These are phyloP conservation scores for Talaromyces funiculosus DNA, from an alignment of 2,329 filamentous ascomycete species.

Conservation along the genomic window DNA sequence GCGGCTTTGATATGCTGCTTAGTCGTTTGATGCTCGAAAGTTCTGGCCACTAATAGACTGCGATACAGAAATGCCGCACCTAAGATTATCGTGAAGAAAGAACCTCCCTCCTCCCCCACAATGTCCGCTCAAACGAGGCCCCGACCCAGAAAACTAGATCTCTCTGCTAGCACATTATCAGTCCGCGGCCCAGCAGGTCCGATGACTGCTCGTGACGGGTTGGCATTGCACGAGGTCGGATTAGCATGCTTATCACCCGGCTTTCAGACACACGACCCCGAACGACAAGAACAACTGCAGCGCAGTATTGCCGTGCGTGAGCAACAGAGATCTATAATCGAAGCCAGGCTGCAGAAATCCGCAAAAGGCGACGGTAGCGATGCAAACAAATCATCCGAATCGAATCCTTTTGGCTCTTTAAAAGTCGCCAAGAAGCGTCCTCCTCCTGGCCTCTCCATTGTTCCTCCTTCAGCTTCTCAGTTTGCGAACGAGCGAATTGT, in stretches of 20 bases:
- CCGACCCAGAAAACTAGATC: conserved; percentile 42
- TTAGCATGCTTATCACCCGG: conserved; percentile 91
- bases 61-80: conserved; percentile 49
- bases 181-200: conserved; percentile 63
- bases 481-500: conserved; percentile 94
- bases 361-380: conserved; percentile 69
- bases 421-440: conserved; percentile 48
- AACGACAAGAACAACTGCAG: conserved; percentile 92
- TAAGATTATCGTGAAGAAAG: conserved; percentile 94
- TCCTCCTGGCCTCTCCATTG: conserved; percentile 85
- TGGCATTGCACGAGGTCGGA: conserved; percentile 82
- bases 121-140: conserved; percentile 58
- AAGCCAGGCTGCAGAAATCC: conserved; percentile 81
- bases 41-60: conserved; percentile 16
- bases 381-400: conserved; percentile 50
- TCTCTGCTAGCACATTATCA: conserved; percentile 46
- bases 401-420: conserved; percentile 34
- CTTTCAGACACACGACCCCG: conserved; percentile 93
- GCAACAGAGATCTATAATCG: conserved; percentile 91
- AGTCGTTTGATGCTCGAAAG: neutral
- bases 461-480: conserved; percentile 85
- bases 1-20: neutral
- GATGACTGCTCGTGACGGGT: conserved; percentile 69
- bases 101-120: conserved; percentile 76
- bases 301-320: conserved; percentile 89